Evolutionary conservation across 768 basidiomycete species (phyloP).

Genomic region (Hortiboletus campestris): DNA sequence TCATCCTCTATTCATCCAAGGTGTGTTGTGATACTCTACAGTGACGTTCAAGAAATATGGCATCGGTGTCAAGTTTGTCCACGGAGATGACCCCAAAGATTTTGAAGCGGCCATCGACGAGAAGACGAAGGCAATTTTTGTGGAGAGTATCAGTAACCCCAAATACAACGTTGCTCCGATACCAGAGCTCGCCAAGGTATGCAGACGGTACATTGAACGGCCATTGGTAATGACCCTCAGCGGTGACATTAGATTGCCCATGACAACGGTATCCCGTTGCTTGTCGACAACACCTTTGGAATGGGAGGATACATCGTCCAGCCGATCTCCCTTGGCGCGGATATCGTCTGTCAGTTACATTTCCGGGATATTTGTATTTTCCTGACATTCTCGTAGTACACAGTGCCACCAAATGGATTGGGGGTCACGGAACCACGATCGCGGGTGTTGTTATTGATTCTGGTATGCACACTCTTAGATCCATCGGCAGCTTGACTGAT

Average conservation of each 20-base stretch:
- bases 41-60: constrained; percentile 56
- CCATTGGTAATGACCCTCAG: not conserved
- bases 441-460: constrained; percentile 62
- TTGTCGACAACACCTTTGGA: constrained; percentile 67
- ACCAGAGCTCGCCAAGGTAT: constrained; percentile 52
- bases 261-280: constrained; percentile 54
- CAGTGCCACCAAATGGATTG: constrained; percentile 67
- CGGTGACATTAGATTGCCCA: constrained; percentile 50
- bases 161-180: constrained; percentile 57
- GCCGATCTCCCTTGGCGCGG: constrained; percentile 56
- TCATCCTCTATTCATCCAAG: not conserved
- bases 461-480: constrained; percentile 35
- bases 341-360: constrained; percentile 44
- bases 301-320: constrained; percentile 56
- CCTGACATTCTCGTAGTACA: constrained; percentile 36
- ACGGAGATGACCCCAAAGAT: constrained; percentile 42
- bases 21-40: constrained; percentile 12
- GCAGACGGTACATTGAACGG: not conserved
- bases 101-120: constrained; percentile 57
- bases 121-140: constrained; percentile 56
- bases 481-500: not conserved
- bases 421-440: constrained; percentile 66
- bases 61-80: constrained; percentile 55
- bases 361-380: not conserved
- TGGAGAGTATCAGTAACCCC: constrained; percentile 65